These are phyloP conservation scores for Solanum appendiculatum DNA, from an alignment of 257 asterid genomes.

Conservation along the genomic window DNA sequence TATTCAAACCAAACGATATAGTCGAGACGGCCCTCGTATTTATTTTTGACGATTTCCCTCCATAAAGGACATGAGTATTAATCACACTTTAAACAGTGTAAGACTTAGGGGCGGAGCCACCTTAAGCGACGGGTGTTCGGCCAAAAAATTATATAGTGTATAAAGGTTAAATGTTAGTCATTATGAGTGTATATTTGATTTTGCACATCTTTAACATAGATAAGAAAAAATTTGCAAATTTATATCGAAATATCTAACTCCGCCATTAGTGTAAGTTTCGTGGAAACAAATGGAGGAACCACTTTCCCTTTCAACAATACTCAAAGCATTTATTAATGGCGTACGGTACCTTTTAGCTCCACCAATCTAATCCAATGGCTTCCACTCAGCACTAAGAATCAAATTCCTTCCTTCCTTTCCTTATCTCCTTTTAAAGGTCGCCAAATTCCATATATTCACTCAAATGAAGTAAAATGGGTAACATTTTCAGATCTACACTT, in stretches of 20 bases:
- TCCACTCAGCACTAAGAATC: neutral
- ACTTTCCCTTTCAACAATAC: neutral
- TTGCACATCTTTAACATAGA: too few species aligned
- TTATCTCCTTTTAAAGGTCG: neutral
- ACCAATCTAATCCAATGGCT: neutral
- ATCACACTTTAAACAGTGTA: neutral
- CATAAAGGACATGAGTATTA: neutral
- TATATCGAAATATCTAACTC: too few species aligned
- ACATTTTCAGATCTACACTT: neutral
- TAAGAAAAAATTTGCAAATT: too few species aligned
- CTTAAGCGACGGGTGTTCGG: too few species aligned
- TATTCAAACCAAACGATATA: too few species aligned
- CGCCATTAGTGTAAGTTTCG: too few species aligned
- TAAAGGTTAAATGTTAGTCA: too few species aligned
- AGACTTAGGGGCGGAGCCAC: too few species aligned
- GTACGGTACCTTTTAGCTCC: neutral
- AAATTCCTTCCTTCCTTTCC: neutral
- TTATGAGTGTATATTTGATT: too few species aligned
- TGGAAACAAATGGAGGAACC: neutral
- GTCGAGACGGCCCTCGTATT: too few species aligned
- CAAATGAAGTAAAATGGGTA: neutral
- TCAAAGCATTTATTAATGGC: neutral
- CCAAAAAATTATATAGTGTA: too few species aligned
- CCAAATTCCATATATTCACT: neutral
- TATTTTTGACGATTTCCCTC: neutral